phyloP scores from a whole-genome alignment of 2,329 filamentous ascomycete species.

The Penicillium sp. region DNA sequence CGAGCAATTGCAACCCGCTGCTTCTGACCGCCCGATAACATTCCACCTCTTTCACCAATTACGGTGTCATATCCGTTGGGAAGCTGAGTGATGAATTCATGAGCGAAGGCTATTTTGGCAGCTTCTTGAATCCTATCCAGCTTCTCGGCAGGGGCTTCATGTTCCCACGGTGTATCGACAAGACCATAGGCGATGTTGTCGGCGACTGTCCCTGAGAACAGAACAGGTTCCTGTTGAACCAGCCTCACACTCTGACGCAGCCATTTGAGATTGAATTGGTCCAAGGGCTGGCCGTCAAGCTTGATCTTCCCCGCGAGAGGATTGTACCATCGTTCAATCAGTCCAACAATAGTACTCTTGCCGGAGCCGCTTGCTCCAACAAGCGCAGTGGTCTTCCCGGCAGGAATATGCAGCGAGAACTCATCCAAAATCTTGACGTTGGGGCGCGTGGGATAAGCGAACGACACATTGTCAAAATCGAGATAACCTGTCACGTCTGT shows the following conservation, averaged over 20 bases:
- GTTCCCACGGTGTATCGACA: slow-evolving; percentile 63
- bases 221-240: slow-evolving; percentile 64
- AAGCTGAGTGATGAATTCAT: slow-evolving; percentile 71
- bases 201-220: slow-evolving; percentile 78
- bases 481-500: slow-evolving; percentile 27
- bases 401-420: slow-evolving; percentile 35
- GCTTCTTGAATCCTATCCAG: slow-evolving; percentile 17
- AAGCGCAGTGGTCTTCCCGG: slow-evolving; percentile 55
- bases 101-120: slow-evolving; percentile 52
- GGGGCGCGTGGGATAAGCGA: slow-evolving; percentile 41
- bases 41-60: slow-evolving; percentile 76
- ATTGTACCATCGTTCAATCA: slow-evolving; percentile 72
- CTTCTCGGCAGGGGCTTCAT: slow-evolving; percentile 54
- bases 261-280: slow-evolving; percentile 32
- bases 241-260: slow-evolving; percentile 25
- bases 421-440: slow-evolving; percentile 37
- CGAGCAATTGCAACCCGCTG: slow-evolving; percentile 85
- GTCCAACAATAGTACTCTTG: slow-evolving; percentile 69
- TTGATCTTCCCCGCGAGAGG: slow-evolving; percentile 32
- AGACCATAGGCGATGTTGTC: slow-evolving; percentile 66
- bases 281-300: slow-evolving; percentile 39
- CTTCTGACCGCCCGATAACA: slow-evolving; percentile 86
- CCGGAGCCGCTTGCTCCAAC: slow-evolving; percentile 70
- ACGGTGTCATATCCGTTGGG: slow-evolving; percentile 79
- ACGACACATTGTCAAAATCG: slow-evolving; percentile 40